phyloP scores from a whole-genome alignment of 352 stramenopile species.

The Plasmopara viticola region DNA sequence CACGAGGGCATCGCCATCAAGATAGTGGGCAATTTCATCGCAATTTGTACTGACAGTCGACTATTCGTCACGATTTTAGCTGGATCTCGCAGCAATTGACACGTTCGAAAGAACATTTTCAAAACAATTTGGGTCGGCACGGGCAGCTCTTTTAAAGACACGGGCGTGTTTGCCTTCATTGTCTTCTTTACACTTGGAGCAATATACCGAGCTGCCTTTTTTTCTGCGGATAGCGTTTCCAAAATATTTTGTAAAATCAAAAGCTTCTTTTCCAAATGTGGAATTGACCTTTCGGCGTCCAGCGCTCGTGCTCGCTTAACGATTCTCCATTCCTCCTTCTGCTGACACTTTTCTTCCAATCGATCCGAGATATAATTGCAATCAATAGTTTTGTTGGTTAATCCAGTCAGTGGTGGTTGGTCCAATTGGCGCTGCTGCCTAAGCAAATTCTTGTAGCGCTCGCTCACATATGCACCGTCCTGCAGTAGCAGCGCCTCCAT shows the following conservation, averaged over 20 bases:
- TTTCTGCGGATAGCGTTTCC: conserved; percentile 17
- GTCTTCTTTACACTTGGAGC: too few relatives aligned
- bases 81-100: conserved; percentile 39
- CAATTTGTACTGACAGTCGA: conserved; percentile 41
- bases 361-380: conserved; percentile 2
- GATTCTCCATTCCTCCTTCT: conserved; percentile 14
- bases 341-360: conserved; percentile 3
- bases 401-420: not conserved
- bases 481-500: conserved; percentile 61
- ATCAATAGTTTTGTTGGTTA: not conserved
- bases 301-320: conserved; percentile 20
- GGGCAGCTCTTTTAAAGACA: conserved; percentile 39
- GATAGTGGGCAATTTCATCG: conserved; percentile 48
- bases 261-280: conserved; percentile 36
- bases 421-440: conserved; percentile 5
- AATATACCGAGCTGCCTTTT: conserved; percentile 5
- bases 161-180: conserved; percentile 4
- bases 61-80: conserved; percentile 17
- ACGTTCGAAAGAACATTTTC: conserved; percentile 65
- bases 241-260: conserved; percentile 29
- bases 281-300: conserved; percentile 19
- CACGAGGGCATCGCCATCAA: conserved; percentile 47
- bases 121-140: conserved; percentile 53
- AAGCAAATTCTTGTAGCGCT: conserved; percentile 40
- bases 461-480: conserved; percentile 39